Evolutionary conservation across 305 asterid species (phyloP), one percentile per base, ranked within the genome.

Genomic region (Vinca major): DNA sequence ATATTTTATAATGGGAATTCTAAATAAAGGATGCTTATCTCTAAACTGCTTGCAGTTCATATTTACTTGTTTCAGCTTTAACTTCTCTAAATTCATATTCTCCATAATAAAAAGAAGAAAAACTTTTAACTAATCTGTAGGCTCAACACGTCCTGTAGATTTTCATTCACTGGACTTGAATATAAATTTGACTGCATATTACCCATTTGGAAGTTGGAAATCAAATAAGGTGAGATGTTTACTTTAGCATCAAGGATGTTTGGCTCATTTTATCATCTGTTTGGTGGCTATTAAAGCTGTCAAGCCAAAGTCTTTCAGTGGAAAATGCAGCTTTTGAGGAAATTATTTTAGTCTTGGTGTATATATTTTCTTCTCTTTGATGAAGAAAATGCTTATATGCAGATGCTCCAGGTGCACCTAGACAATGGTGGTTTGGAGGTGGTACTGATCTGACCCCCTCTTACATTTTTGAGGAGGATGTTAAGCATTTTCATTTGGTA

Each of bases 361-460:
- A 36, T 36, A 19, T 58, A 11, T 47, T 16, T 16, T 33, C 21
- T 19, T 19, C 43, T 45, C 33, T n/a, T 12, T 47, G 52, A 57
- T 69, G 2, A 26, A 21, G 5, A 5, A 26, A 44, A 26, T 14
- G 33, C 5, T 16, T 56, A 37, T 66, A 11, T 66, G 79, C 90
- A 92, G 98, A 92, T 84, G 78, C 88, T 79, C 95, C 93, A 16
- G 97, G 98, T 75, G 95, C 98, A 69, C 98, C 98, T 66, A 84
- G 84, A 62, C 93, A 86, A 48, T 92, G 98, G 98, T 92, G 98
- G 98, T 92, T 92, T 79, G 98, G 98, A 62, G 98, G 98, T 69
- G 97, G 97, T 73, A 92, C 97, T 33, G 98, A 92, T 85, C 81
- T 90, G 83, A 90, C 98, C 49, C 98, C 98, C 74, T 87, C 98